Conservation (phyloP, 345 rosid genomes). For the Trapa bicornis region DNA sequence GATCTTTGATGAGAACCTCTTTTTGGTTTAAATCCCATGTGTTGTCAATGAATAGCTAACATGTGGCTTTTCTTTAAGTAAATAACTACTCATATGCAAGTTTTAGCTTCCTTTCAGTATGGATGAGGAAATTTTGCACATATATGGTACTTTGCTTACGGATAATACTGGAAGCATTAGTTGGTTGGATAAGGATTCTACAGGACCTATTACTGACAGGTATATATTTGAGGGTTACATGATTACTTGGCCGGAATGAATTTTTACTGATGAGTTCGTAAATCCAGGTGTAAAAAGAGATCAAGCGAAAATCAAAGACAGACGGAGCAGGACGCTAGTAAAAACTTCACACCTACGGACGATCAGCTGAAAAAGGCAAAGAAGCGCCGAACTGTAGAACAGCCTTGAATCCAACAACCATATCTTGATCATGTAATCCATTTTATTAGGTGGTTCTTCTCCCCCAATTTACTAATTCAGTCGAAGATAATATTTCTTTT, state of each 20-base stretch:
- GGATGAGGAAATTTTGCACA: slow-evolving; percentile 63
- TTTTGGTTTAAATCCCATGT: not conserved
- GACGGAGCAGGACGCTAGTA: slow-evolving; percentile 10
- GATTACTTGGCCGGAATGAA: not conserved
- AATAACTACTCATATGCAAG: not conserved
- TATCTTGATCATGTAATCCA: not conserved
- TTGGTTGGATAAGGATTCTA: slow-evolving; percentile 43
- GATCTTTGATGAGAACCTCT: too few relatives aligned
- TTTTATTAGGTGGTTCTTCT: not conserved
- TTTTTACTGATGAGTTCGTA: not conserved
- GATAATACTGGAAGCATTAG: slow-evolving; percentile 44
- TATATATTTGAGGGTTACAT: slow-evolving; percentile 9
- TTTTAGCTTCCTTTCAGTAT: slow-evolving; percentile 31
- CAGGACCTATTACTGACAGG: slow-evolving; percentile 26
- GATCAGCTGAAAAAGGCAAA: slow-evolving; percentile 21
- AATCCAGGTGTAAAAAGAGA: slow-evolving; percentile 23
- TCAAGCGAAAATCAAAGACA: slow-evolving; percentile 17
- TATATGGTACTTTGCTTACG: slow-evolving; percentile 49
- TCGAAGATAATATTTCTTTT: not conserved
- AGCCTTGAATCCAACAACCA: slow-evolving; percentile 8
- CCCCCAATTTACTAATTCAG: not conserved
- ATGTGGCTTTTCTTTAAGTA: not conserved
- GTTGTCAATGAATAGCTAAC: not conserved
- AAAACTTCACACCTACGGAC: slow-evolving; percentile 8
- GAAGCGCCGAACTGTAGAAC: slow-evolving; percentile 19